Base-by-base conservation (phyloP, 345 rosid genomes). In the Melastoma malabathricum region DNA sequence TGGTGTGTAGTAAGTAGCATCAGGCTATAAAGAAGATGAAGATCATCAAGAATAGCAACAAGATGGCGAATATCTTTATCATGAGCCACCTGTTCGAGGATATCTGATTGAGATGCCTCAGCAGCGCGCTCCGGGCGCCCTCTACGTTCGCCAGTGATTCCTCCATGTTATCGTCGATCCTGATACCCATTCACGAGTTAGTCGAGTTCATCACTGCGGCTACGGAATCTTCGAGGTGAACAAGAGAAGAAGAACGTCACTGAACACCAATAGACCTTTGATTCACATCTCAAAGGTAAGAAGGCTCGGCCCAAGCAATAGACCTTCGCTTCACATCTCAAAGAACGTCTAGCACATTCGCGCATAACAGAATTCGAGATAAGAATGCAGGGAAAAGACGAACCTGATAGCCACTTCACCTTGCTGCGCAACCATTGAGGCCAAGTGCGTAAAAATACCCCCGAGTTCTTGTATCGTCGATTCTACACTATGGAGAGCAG, bases 31-130 rank as follows among this genome's bases (percentile, higher is more conserved):
- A 81, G 70, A 75, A 60, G 62, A 89, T 54, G 67, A 81, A 79
- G 46, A 89, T 64, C 50, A 72, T 64, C 57, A 85, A 69, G 71
- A 89, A 81, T 51, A 85, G 57, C 53, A 86, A 75, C 50, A 90
- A 48, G 43, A 84, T 44, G n/a, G 78, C 82, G 59, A 90, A 90
- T 59, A 90, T 78, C 76, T 90, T 90, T 72, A 90, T 69, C 74
- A 86, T 55, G 58, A 90, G 96, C 98, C 98, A 90, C 73, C 98
- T 65, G 62, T 83, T 90, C 46, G 98, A 90, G 16, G 98, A 83
- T 63, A 76, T 83, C 65, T 70, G 73, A 62, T 70, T 83, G 59
- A 90, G 84, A 68, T 83, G 77, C 65, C 77, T 81, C 64, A 86
- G 64, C 16, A 86, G 71, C 64, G 96, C 66, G 48, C 66, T 75